Evolutionary conservation across 2,329 filamentous ascomycete genomes (phyloP).

Genomic region (Diaporthe sp.): DNA sequence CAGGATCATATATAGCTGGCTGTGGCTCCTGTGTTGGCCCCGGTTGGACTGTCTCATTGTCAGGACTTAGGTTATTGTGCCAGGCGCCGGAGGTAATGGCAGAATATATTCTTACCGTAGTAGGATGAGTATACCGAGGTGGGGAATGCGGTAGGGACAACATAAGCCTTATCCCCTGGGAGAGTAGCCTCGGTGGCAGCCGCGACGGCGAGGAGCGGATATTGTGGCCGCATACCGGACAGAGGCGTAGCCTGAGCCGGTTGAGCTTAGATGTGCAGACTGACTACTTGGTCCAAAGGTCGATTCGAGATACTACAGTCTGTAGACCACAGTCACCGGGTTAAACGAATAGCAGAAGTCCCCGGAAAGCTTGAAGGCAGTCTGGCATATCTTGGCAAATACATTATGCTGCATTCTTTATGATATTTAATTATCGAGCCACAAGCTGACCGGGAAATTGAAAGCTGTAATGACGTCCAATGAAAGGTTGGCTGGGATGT

Average conservation of each 20-base stretch:
- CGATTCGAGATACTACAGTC: not conserved
- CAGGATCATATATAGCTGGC: slow-evolving; percentile 62
- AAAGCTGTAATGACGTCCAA: slow-evolving; percentile 5
- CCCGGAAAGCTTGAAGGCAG: not conserved
- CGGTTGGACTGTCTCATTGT: slow-evolving; percentile 43
- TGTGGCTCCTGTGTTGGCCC: slow-evolving; percentile 50
- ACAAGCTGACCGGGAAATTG: not conserved
- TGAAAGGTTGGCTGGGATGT: not conserved
- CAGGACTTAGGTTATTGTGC: not conserved
- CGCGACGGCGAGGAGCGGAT: slow-evolving; percentile 35
- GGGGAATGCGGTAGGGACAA: slow-evolving; percentile 61
- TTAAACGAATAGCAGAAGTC: not conserved
- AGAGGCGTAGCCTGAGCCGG: not conserved
- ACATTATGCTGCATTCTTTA: not conserved
- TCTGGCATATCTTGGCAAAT: not conserved
- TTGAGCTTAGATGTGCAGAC: not conserved
- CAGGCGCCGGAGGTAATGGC: not conserved
- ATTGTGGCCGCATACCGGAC: slow-evolving; percentile 31
- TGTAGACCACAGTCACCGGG: not conserved
- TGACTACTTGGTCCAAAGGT: not conserved
- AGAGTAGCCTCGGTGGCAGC: slow-evolving; percentile 37
- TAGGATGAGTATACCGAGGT: slow-evolving; percentile 64
- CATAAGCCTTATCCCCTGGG: slow-evolving; percentile 52
- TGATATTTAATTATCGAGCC: not conserved
- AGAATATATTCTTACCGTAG: slow-evolving; percentile 50